Conservation (phyloP, 805 yeast species). For the Schwanniomyces polymorphus region DNA sequence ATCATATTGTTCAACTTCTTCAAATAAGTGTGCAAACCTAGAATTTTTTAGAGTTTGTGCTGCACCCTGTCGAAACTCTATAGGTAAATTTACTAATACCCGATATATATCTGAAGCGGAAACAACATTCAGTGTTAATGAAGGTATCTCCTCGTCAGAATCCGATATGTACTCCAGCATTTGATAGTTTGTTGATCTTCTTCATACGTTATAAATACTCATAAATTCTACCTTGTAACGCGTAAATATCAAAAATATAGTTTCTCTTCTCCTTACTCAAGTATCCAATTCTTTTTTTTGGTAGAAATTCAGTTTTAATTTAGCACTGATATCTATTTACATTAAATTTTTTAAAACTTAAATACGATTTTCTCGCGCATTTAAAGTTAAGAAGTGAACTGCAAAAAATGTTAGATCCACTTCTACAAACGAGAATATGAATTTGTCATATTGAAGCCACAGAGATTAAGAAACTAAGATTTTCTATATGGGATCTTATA, state of each 20-base stretch:
- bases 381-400: no score
- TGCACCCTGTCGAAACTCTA: background rate
- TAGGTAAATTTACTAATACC: slow-evolving; percentile 5
- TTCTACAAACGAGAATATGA: no score
- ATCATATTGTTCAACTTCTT: background rate
- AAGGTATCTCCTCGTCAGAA: slow-evolving; percentile 24
- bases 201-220: background rate
- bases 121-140: slow-evolving; percentile 5
- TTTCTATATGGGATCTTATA: no score
- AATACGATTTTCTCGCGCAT: no score
- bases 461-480: no score
- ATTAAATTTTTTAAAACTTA: no score
- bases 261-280: background rate
- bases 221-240: background rate
- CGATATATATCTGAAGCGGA: slow-evolving; percentile 9
- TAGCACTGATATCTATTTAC: no score
- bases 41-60: slow-evolving; percentile 3
- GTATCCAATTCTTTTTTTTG: no score
- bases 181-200: background rate
- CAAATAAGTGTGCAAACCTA: slow-evolving; percentile 4
- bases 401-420: no score
- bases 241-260: background rate
- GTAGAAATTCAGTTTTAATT: no score
- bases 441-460: no score
- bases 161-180: slow-evolving; percentile 23